Base-by-base conservation (phyloP, 192 early-diverging fungal genomes). In the Mortierella hygrophila region DNA sequence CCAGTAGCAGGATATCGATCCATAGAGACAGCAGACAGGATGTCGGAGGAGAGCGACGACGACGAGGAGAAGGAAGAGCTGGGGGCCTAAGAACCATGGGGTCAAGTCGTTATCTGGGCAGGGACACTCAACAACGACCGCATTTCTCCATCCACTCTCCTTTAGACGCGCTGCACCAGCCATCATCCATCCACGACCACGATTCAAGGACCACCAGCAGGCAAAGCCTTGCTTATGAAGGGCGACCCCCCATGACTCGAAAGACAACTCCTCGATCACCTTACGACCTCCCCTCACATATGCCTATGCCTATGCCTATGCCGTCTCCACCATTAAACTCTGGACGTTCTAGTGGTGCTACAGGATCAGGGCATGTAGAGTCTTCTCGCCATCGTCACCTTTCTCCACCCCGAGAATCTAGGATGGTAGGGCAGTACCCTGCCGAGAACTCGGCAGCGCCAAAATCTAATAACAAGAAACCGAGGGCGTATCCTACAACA, bases 301-400 rank as follows among this genome's bases (percentile, higher is more conserved):
- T 71, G 54, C 63, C 79, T 2, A 74, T 80, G 72, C 79, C 79
- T 1, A 80, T 80, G 26, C 55, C 78, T 4, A 74, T 72, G 40
- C 57, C 72, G 1, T 65, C 49, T 21, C 20, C 49, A 1, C 44
- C 78, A 42, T 6, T 9, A 42, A 37, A 35, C 21, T 18, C 18
- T 37, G 70, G 37, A 21, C 68, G 68, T 23, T 40, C 38, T 11
- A 71, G 41, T 10, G 16, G 37, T 29, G 49, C 6, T 21, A 26
- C n/a, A 57, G 55, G 55, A 57, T 26, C 55, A 10, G 29, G 9
- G 3, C 68, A 68, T 41, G 44, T 9, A 20, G 55, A 42, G 20
- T n/a, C 81, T 18, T 54, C 75, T 1, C 23, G 32, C 7, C 40
- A 18, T 65, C 76, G 76, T 2, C 70, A 32, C 6, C 42, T 77